These are phyloP conservation scores for Sporothrix protearum DNA, from an alignment of 2,329 filamentous ascomycete species.

Conservation along the genomic window DNA sequence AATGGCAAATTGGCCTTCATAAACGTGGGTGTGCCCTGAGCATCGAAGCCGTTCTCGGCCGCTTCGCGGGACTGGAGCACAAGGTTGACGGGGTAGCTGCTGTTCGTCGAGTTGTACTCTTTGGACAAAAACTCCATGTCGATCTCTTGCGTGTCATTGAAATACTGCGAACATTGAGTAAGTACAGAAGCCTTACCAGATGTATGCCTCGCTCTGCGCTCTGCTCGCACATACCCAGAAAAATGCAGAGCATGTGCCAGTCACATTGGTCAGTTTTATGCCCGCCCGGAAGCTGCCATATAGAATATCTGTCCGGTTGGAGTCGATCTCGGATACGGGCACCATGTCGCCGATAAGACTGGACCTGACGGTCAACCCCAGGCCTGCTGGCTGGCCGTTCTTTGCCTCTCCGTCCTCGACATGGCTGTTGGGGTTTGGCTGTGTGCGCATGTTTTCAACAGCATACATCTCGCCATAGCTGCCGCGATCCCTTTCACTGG, in stretches of 20 bases:
- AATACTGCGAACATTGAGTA: slow-evolving; percentile 53
- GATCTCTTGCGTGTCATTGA: slow-evolving; percentile 75
- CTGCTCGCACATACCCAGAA: slow-evolving; percentile 61
- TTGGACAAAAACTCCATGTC: slow-evolving; percentile 75
- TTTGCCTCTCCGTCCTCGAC: slow-evolving; percentile 45
- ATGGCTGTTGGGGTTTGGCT: slow-evolving; percentile 39
- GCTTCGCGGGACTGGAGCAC: slow-evolving; percentile 68
- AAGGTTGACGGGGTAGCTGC: slow-evolving; percentile 62
- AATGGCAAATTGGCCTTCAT: slow-evolving; percentile 59
- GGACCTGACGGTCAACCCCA: slow-evolving; percentile 55
- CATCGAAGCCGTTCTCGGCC: slow-evolving; percentile 58
- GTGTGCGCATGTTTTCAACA: slow-evolving; percentile 52
- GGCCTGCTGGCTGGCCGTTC: slow-evolving; percentile 47
- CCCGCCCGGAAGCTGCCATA: slow-evolving; percentile 67
- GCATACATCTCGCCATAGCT: slow-evolving; percentile 63
- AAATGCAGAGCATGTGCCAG: slow-evolving; percentile 72
- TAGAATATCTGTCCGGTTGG: slow-evolving; percentile 57
- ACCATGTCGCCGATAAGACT: slow-evolving; percentile 50
- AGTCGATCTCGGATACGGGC: slow-evolving; percentile 61
- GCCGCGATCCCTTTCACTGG: slow-evolving; percentile 55
- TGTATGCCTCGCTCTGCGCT: too few relatives aligned
- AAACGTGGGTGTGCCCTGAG: slow-evolving; percentile 57
- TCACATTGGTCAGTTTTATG: slow-evolving; percentile 58
- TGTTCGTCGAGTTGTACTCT: slow-evolving; percentile 53
- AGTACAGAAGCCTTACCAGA: not conserved